These are phyloP conservation scores for Ustilago trichophora DNA, from an alignment of 1,284 basidiomycete species.

Conservation along the genomic window DNA sequence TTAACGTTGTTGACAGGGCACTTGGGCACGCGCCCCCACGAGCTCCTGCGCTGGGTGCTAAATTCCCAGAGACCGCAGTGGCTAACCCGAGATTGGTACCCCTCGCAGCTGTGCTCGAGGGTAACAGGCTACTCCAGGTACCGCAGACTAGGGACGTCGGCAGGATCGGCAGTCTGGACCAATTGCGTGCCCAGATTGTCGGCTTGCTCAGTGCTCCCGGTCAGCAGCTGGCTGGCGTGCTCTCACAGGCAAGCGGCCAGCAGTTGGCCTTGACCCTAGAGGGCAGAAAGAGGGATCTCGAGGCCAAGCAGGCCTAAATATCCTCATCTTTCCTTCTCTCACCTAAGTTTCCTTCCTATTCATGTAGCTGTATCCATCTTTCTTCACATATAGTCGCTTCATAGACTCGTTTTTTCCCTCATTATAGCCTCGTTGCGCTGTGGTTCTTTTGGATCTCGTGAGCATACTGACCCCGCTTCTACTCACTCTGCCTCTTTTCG, in stretches of 20 bases:
- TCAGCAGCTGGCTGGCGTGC: constrained; percentile 55
- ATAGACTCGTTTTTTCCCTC: constrained; percentile 10
- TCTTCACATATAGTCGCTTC: background rate
- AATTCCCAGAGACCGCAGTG: constrained; percentile 18
- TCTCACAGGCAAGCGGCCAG: constrained; percentile 54
- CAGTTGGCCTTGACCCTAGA: constrained; percentile 57
- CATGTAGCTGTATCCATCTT: background rate
- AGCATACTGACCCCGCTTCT: constrained; percentile 3
- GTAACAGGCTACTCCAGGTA: constrained; percentile 49
- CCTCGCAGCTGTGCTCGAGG: constrained; percentile 51
- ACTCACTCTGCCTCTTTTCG: background rate
- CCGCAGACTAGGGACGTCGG: constrained; percentile 51
- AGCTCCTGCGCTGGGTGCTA: constrained; percentile 17
- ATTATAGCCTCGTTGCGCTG: background rate
- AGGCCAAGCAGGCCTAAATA: constrained; percentile 25
- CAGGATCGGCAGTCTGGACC: constrained; percentile 48
- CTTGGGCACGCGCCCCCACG: constrained; percentile 39
- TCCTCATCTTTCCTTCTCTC: background rate
- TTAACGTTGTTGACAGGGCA: constrained; percentile 53
- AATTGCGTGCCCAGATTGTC: constrained; percentile 59
- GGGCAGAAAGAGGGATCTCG: constrained; percentile 56
- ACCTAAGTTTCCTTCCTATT: background rate
- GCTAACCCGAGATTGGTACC: constrained; percentile 55
- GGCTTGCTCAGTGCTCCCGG: constrained; percentile 58
- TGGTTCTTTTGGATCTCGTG: background rate